Base-by-base conservation (phyloP, 306 rosid species). In the Cicer judaicum region DNA sequence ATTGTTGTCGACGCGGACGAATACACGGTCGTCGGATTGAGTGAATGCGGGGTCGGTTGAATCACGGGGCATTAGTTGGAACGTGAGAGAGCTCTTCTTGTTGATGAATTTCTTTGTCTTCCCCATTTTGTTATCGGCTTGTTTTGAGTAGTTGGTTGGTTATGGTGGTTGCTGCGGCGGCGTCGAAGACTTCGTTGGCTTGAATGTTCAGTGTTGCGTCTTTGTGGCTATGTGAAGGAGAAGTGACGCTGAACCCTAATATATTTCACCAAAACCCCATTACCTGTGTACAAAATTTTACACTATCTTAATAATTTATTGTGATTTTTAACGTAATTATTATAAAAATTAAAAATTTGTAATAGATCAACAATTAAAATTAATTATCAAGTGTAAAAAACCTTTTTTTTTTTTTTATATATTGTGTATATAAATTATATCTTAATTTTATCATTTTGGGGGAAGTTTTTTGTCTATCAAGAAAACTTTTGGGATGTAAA, bases 51-150 rank as follows among this genome's bases (percentile, higher is more conserved):
- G 95, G 77, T 92, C 97, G 5, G 96, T 83, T 5, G 95, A 85
- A 73, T 94, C 97, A 4, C 96, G 96, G 1, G 97, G 84, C 6
- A 91, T 68, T 50, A 89, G 83, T 40, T 89, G 93, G 81, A 89
- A 93, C 0, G 97, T 93, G 0, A 86, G 86, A 0, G 98, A 79
- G 12, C 79, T 93, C 21, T 89, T 93, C 85, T 88, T 91, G 87
- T 93, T 90, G 54, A 93, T 85, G 77, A 91, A 93, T 69, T 90
- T 87, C 91, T 91, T 29, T 29, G 36, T 87, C 74, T 16, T 82
- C 53, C 74, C 81, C 53, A 79, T 79, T 39, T 39, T 2, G 61
- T 29, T 39, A 1, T 53, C 7, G 16, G 7, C 13, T 36, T 16
- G 41, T 19, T 55, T 47, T 61, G 4, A 29, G 36, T 29, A 29